Base-by-base conservation (phyloP, 371 early-diverging fungal genomes). In the Zopfochytrium polystomum region DNA sequence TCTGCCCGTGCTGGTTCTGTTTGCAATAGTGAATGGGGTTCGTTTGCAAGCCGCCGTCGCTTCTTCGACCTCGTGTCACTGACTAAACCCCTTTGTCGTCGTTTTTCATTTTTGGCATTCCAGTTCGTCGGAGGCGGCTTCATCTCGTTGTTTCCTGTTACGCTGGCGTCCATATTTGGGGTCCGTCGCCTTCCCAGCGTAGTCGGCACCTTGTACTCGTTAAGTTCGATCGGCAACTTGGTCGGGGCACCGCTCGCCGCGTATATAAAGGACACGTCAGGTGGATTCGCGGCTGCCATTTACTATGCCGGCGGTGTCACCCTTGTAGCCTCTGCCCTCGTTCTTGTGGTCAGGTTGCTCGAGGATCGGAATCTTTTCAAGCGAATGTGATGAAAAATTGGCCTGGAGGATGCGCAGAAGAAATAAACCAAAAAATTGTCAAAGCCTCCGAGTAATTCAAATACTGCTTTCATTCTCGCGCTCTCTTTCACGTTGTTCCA, bases 61-160 rank as follows among this genome's bases (percentile, higher is more conserved):
- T 26, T 49, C 11, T 27, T 9, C 0, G 15, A 25, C 27, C 3
- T 22, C 13, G 23, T 11, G 13, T 18, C 47, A 0, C 33, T 48
- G 18, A 22, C 9, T 38, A 11, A 38, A 55, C 18, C 15, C 33
- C 44, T 26, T 11, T 32, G 6, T 31, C 31, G 2, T 31, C 31
- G n/a, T 30, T 52, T 22, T 15, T 2, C 18, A n/a, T 29, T 25
- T 33, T 49, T 33, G 22, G 47, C 7, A n/a, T n/a, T n/a, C 9
- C 29, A 45, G 45, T 62, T 62, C 26, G 47, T 67, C 34, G 62
- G 43, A 15, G 67, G 67, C 3, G 67, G 52, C 15, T 67, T 67
- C 29, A 58, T 58, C 57, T 56, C 52, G n/a, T 53, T 67, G 25
- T 53, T 67, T 13, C 67, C 67, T 6, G 62, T 67, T 6, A 62